These are phyloP conservation scores for Apiospora marii DNA, from an alignment of 2,329 filamentous ascomycete genomes.

Conservation along the genomic window DNA sequence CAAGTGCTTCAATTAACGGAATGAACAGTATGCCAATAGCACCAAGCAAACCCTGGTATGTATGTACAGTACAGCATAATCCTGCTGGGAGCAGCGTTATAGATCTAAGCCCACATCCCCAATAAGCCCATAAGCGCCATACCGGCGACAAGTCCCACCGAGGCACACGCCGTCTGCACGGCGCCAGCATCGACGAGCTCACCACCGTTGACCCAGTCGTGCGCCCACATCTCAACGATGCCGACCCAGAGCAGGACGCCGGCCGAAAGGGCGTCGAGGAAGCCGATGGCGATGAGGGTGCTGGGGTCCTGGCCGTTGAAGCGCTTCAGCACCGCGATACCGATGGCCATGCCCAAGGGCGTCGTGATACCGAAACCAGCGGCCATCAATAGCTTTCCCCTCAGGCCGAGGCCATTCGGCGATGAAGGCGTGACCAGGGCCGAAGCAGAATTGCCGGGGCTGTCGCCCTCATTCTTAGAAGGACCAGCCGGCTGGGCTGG, in stretches of 20 bases:
- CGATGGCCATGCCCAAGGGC: constrained; percentile 82
- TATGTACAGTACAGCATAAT: no score
- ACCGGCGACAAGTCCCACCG: constrained; percentile 64
- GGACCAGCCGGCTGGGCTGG: neutral
- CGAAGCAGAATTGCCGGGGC: constrained; percentile 20
- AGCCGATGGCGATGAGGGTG: constrained; percentile 76
- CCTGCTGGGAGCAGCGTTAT: no score
- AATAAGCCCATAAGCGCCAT: constrained; percentile 75
- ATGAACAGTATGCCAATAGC: no score
- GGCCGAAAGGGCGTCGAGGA: constrained; percentile 75
- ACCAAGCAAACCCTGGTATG: no score
- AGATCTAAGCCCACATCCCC: constrained; percentile 71
- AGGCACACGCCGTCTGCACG: constrained; percentile 56
- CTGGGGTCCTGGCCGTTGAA: constrained; percentile 78
- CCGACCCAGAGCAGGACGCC: constrained; percentile 84
- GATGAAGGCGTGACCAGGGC: neutral
- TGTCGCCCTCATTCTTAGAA: neutral
- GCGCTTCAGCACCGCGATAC: constrained; percentile 71
- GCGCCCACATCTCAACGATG: constrained; percentile 80
- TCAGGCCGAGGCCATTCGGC: constrained; percentile 43
- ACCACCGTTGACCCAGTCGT: constrained; percentile 71
- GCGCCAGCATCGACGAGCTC: constrained; percentile 62
- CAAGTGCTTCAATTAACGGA: no score
- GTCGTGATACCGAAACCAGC: constrained; percentile 73
- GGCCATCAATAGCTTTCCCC: constrained; percentile 68